phyloP scores from a whole-genome alignment of 2,329 filamentous ascomycete genomes.

The Hypomyces rosellus region DNA sequence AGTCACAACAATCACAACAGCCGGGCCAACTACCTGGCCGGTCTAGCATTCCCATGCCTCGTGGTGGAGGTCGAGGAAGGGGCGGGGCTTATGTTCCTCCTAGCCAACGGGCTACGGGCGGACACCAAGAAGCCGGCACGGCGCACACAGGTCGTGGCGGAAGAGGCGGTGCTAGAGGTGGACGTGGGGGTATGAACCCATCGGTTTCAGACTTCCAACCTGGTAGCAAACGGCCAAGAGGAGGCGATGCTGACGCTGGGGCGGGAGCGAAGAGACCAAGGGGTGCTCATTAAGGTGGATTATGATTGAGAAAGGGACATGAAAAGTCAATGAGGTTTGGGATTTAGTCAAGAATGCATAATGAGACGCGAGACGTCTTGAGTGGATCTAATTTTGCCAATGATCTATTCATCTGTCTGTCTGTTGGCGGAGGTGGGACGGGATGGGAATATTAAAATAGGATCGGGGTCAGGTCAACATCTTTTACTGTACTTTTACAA shows the following conservation, averaged over 20 bases:
- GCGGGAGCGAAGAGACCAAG: constrained; percentile 38
- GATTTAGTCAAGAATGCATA: constrained; percentile 3
- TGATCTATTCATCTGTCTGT: no score
- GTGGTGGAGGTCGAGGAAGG: constrained; percentile 35
- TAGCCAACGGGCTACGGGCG: constrained; percentile 28
- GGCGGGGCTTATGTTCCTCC: constrained; percentile 33
- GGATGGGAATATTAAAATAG: constrained; percentile 5
- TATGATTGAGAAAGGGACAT: background rate
- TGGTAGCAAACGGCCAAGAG: constrained; percentile 51
- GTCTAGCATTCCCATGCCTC: constrained; percentile 36
- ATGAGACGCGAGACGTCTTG: constrained; percentile 5
- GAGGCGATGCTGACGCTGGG: constrained; percentile 44
- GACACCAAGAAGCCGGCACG: constrained; percentile 29
- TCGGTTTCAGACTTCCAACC: constrained; percentile 50
- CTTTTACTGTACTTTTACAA: constrained; percentile 9
- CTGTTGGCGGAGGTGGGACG: background rate
- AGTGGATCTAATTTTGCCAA: constrained; percentile 2
- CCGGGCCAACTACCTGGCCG: constrained; percentile 19
- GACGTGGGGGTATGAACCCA: constrained; percentile 42
- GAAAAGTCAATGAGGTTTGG: background rate
- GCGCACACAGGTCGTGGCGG: constrained; percentile 27
- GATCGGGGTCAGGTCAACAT: constrained; percentile 1
- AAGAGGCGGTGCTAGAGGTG: constrained; percentile 36
- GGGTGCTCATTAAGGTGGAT: constrained; percentile 28
- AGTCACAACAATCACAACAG: constrained; percentile 10